Conservation (phyloP, 1,139 yeast species). For the Sugiyamaella sp. region DNA sequence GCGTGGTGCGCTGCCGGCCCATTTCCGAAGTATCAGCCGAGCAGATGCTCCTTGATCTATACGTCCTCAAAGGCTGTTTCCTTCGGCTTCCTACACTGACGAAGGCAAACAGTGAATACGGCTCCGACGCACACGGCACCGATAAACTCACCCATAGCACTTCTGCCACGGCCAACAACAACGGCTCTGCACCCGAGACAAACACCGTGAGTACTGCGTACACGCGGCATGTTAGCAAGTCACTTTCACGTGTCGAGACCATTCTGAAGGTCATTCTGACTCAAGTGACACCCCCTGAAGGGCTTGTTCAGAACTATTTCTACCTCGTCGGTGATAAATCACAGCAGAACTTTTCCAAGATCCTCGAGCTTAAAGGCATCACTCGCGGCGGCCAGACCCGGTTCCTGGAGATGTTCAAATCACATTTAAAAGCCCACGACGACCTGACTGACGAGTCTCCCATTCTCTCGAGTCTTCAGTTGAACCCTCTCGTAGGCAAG, state of each 20-base stretch:
- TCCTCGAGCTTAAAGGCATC: constrained; percentile 66
- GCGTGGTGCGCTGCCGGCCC: constrained; percentile 63
- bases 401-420: constrained; percentile 62
- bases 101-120: constrained; percentile 11
- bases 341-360: constrained; percentile 61
- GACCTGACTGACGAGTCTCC: constrained; percentile 50
- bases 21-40: constrained; percentile 73
- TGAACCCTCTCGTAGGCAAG: constrained; percentile 14
- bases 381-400: constrained; percentile 49
- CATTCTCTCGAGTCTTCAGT: constrained; percentile 42
- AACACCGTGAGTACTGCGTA: constrained; percentile 46
- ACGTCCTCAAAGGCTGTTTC: constrained; percentile 61
- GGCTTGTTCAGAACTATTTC: constrained; percentile 67
- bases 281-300: constrained; percentile 65
- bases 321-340: constrained; percentile 68
- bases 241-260: constrained; percentile 59
- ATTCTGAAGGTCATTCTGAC: constrained; percentile 68
- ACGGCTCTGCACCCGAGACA: neutral
- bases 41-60: constrained; percentile 75
- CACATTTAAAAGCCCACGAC: constrained; percentile 58
- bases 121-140: neutral
- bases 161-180: neutral
- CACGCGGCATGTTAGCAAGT: constrained; percentile 53
- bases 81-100: constrained; percentile 50
- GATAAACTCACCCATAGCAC: neutral